These are phyloP conservation scores for Annona squamosa DNA, from an alignment of 164 flowering plant genomes.

Conservation along the genomic window DNA sequence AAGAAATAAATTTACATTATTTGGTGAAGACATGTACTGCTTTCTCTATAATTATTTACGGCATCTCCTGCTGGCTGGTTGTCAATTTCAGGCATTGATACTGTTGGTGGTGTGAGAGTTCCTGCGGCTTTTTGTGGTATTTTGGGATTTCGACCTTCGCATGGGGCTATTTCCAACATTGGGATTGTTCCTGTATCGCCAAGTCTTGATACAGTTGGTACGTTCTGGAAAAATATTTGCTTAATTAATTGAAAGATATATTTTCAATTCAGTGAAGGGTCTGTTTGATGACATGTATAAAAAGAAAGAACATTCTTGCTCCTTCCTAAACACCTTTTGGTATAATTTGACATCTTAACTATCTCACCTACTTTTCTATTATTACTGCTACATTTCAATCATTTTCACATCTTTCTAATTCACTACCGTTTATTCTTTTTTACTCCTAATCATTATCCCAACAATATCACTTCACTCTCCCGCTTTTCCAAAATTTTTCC, in stretches of 20 bases:
- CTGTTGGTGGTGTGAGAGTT: slow-evolving; percentile 81
- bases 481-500: too few relatives aligned
- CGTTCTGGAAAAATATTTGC: slow-evolving; percentile 10
- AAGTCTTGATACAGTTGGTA: slow-evolving; percentile 89
- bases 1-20: too few relatives aligned
- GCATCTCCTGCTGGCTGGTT: not conserved
- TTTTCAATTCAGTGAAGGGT: not conserved
- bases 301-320: too few relatives aligned
- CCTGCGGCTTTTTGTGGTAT: slow-evolving; percentile 84
- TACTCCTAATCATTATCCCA: too few relatives aligned
- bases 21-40: not conserved
- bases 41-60: not conserved
- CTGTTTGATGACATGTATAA: too few relatives aligned
- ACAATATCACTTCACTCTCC: too few relatives aligned
- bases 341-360: too few relatives aligned
- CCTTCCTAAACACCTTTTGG: too few relatives aligned
- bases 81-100: slow-evolving; percentile 62
- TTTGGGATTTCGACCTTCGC: slow-evolving; percentile 74
- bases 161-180: slow-evolving; percentile 61
- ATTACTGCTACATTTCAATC: too few relatives aligned
- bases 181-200: slow-evolving; percentile 71
- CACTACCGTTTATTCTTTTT: too few relatives aligned
- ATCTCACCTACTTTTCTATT: too few relatives aligned
- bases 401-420: too few relatives aligned
- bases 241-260: not conserved